Evolutionary conservation across 2,329 filamentous ascomycete genomes (phyloP).

Genomic region (Myriosclerotinia curreyana): DNA sequence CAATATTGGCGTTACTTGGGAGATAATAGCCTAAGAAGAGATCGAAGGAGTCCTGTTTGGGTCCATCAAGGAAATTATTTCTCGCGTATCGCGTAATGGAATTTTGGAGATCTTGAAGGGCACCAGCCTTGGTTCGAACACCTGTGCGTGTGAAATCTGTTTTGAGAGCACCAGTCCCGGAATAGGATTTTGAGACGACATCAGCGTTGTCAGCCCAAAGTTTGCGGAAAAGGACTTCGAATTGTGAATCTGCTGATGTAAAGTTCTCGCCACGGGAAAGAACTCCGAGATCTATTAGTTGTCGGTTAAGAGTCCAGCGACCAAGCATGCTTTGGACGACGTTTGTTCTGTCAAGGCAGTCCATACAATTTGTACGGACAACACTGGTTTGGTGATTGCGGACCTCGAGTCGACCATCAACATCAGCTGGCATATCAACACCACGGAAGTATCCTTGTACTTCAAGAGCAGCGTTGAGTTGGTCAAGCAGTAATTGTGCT

Average conservation of each 20-base stretch:
- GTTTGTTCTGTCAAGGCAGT: conserved; percentile 95
- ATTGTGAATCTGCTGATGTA: conserved; percentile 70
- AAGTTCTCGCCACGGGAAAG: conserved; percentile 74
- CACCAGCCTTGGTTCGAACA: conserved; percentile 78
- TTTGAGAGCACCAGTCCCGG: conserved; percentile 94
- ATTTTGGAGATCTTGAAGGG: conserved; percentile 82
- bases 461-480: conserved; percentile 70
- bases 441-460: conserved; percentile 91
- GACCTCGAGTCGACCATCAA: conserved; percentile 71
- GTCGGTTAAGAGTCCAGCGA: conserved; percentile 81
- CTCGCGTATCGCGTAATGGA: conserved; percentile 83
- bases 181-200: conserved; percentile 87
- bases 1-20: conserved; percentile 64
- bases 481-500: conserved; percentile 80
- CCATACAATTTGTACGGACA: conserved; percentile 98
- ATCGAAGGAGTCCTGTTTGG: conserved; percentile 92
- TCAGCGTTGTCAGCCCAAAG: conserved; percentile 99
- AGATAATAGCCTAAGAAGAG: conserved; percentile 86
- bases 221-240: conserved; percentile 92
- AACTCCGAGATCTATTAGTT: conserved; percentile 80
- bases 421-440: conserved; percentile 73
- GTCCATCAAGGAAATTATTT: conserved; percentile 95
- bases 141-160: conserved; percentile 97
- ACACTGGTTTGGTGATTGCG: conserved; percentile 82
- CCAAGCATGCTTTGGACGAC: conserved; percentile 97